These are phyloP conservation scores for Cucurbita pepo DNA, from an alignment of 306 rosid genomes.

Conservation along the genomic window DNA sequence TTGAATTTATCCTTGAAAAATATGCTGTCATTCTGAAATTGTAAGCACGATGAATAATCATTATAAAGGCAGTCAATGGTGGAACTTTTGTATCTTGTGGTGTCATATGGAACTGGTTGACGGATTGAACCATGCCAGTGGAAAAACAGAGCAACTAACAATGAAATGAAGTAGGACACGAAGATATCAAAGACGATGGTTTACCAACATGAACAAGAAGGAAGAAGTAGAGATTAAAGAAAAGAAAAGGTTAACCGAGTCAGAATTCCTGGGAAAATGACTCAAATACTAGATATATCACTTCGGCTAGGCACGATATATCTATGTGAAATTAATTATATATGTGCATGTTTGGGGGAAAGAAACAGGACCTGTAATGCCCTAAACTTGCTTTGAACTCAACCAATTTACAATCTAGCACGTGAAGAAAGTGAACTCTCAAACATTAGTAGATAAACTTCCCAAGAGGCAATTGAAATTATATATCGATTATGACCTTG, in stretches of 20 bases:
- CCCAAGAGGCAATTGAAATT: background rate
- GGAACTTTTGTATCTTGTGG: background rate
- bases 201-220: background rate
- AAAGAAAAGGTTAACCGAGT: background rate
- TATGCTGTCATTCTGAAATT: background rate
- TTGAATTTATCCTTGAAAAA: background rate
- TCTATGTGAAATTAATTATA: background rate
- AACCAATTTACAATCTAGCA: background rate
- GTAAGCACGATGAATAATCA: background rate
- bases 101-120: background rate
- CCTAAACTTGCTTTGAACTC: background rate
- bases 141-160: background rate
- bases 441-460: background rate
- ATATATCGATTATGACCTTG: constrained; percentile 33
- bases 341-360: background rate
- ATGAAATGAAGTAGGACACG: background rate
- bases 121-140: background rate
- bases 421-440: background rate
- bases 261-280: background rate
- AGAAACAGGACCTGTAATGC: background rate
- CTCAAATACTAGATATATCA: background rate
- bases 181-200: background rate
- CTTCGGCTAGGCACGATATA: background rate
- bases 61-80: background rate
- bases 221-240: background rate